A percentile compares a stretch with the other conserved stretches of the same genome.
phyloP scores from a whole-genome alignment of 2,329 filamentous ascomycete genomes.

The Basipetospora chlamydospora region DNA sequence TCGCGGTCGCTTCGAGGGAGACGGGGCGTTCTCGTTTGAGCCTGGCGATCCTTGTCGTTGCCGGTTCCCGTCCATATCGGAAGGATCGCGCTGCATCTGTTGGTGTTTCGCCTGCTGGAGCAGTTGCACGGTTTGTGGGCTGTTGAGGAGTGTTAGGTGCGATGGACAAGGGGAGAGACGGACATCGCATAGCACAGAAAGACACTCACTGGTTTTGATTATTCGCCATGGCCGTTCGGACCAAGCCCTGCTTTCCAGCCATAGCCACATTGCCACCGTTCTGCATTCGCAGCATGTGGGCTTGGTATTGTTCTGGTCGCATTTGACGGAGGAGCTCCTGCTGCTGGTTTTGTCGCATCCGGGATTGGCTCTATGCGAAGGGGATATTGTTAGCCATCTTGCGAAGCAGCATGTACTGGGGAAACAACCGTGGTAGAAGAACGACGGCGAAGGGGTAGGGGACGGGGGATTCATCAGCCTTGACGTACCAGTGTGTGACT shows the following conservation, averaged over 20 bases:
- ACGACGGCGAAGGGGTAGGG: slow-evolving; percentile 11
- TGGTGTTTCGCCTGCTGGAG: slow-evolving; percentile 58
- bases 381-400: background rate
- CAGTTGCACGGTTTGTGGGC: slow-evolving; percentile 56
- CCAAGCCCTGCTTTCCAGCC: slow-evolving; percentile 46
- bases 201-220: slow-evolving; percentile 57
- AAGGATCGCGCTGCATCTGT: slow-evolving; percentile 79
- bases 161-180: background rate
- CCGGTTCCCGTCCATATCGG: slow-evolving; percentile 72
- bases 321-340: slow-evolving; percentile 64
- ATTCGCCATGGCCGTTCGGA: slow-evolving; percentile 65
- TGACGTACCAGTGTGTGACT: slow-evolving; percentile 63
- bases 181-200: too few relatives aligned
- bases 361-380: slow-evolving; percentile 43
- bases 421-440: slow-evolving; percentile 1
- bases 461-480: too few relatives aligned
- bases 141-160: slow-evolving; percentile 16
- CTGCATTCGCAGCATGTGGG: slow-evolving; percentile 55
- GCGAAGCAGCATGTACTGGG: slow-evolving; percentile 7
- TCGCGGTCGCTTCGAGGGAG: slow-evolving; percentile 78
- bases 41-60: slow-evolving; percentile 70
- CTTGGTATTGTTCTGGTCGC: slow-evolving; percentile 43
- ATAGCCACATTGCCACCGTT: slow-evolving; percentile 42
- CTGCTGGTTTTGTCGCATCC: slow-evolving; percentile 60
- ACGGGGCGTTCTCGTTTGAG: slow-evolving; percentile 75